Base-by-base conservation (phyloP, 345 rosid species). In the Aegle marmelos region DNA sequence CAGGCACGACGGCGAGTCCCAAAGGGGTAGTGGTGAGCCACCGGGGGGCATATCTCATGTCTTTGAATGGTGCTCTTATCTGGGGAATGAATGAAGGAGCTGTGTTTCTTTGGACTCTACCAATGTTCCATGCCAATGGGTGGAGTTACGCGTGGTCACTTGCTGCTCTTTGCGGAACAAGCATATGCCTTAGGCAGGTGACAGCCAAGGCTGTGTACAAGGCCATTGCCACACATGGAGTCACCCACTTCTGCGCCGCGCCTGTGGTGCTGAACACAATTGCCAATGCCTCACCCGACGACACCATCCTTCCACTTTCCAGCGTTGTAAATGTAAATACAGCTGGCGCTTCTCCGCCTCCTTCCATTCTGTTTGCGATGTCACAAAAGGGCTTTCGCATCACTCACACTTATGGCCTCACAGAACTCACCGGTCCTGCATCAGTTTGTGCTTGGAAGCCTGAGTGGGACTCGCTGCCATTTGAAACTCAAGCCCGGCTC, bases 31-130 rank as follows among this genome's bases (percentile, higher is more conserved):
- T 94, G 68, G 80, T 96, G 82, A 83, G 88, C 82, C 99, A 94
- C 79, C 87, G 98, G 27, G 99, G 98, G 48, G 99, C 98, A 9
- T 94, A 92, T 78, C 54, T 91, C 39, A 94, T 92, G 98, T 79
- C 94, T 76, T 7, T 92, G 72, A 90, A 93, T 34, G 78, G 79
- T 75, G 84, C 92, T 61, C 82, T 94, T 53, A 79, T 85, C 39
- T 96, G 99, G 99, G 93, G 94, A n/a, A 94, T 94, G 86, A 88
- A 75, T 78, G 99, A 94, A 81, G 97, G 98, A 36, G 85, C 90
- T 78, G 83, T 91, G 22, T 96, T 94, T 83, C 81, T 96, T 68
- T 94, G 99, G 99, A 96, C 99, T 72, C 86, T 96, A 45, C 99
- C 99, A 0, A 94, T 92, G 94, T 96, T 94, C 69, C 98, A 96